Conservation (phyloP, 75 land plant genomes). For the Larix kaempferi region DNA sequence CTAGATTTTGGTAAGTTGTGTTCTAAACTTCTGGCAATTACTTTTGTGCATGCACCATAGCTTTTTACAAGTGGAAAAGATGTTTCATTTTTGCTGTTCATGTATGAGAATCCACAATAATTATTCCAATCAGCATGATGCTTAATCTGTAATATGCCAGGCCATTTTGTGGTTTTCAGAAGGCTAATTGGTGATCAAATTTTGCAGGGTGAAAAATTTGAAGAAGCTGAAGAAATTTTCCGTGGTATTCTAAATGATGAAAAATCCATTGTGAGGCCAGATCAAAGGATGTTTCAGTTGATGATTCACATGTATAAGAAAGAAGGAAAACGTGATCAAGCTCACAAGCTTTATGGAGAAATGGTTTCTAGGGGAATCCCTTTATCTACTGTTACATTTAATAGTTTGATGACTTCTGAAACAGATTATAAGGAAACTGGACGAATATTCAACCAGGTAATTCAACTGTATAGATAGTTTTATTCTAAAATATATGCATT, state of each 20-base stretch:
- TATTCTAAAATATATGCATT: neutral
- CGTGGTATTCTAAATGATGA: slow-evolving; percentile 48
- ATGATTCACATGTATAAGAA: slow-evolving; percentile 96
- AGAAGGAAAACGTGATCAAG: slow-evolving; percentile 65
- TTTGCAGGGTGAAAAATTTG: slow-evolving; percentile 61
- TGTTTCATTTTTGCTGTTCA: too few species aligned
- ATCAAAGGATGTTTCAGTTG: slow-evolving; percentile 87
- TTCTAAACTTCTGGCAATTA: too few species aligned
- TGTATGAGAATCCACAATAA: neutral
- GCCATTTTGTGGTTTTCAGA: neutral
- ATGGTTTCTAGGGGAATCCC: slow-evolving; percentile 75
- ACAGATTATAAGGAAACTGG: slow-evolving; percentile 78
- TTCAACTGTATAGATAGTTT: neutral
- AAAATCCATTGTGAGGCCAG: slow-evolving; percentile 65
- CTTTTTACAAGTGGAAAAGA: too few species aligned
- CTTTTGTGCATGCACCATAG: too few species aligned
- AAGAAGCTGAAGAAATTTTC: slow-evolving; percentile 85
- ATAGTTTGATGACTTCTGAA: slow-evolving; percentile 87
- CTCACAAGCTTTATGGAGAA: slow-evolving; percentile 53
- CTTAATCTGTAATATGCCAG: neutral
- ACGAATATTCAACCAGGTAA: slow-evolving; percentile 81
- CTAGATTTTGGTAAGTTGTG: too few species aligned
- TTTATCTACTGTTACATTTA: slow-evolving; percentile 73
- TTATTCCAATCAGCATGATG: neutral
- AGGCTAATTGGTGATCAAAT: neutral